Percentiles rank a stretch among this genome's conserved stretches.
Evolutionary conservation across 495 filamentous ascomycete genomes (phyloP).

Genomic region (Podospora didyma): DNA sequence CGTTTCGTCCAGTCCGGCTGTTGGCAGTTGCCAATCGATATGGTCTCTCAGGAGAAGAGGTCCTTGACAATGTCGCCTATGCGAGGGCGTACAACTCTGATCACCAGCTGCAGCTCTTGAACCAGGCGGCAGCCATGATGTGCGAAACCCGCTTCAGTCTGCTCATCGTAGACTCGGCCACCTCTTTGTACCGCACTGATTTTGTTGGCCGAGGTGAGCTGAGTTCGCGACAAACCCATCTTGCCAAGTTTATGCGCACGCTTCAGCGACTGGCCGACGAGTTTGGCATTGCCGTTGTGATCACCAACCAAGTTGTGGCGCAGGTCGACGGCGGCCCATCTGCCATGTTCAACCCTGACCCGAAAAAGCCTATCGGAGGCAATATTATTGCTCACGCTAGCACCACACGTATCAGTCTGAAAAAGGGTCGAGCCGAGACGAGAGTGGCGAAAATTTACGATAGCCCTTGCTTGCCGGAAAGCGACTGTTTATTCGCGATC

Average conservation of each 20-base stretch:
- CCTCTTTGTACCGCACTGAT: constrained; percentile 90
- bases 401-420: constrained; percentile 83
- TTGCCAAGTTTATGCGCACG: constrained; percentile 96
- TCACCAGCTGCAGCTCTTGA: constrained; percentile 90
- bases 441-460: constrained; percentile 99
- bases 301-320: constrained; percentile 97
- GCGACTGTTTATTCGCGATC: constrained; percentile 94
- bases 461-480: constrained; percentile 93
- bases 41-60: constrained; percentile 91
- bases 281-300: constrained; percentile 97
- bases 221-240: constrained; percentile 81
- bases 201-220: constrained; percentile 93
- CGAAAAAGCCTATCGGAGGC: constrained; percentile 97
- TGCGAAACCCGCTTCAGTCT: constrained; percentile 96
- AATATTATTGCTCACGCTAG: constrained; percentile 98
- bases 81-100: constrained; percentile 98
- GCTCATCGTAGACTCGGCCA: constrained; percentile 91
- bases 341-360: constrained; percentile 98
- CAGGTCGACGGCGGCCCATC: constrained; percentile 95
- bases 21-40: constrained; percentile 91
- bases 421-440: constrained; percentile 93
- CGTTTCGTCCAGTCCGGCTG: constrained; percentile 87
- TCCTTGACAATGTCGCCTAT: constrained; percentile 96
- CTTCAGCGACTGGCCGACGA: constrained; percentile 93
- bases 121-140: constrained; percentile 97